phyloP scores from a whole-genome alignment of 1,139 yeast genomes.

The Pichia sp. region DNA sequence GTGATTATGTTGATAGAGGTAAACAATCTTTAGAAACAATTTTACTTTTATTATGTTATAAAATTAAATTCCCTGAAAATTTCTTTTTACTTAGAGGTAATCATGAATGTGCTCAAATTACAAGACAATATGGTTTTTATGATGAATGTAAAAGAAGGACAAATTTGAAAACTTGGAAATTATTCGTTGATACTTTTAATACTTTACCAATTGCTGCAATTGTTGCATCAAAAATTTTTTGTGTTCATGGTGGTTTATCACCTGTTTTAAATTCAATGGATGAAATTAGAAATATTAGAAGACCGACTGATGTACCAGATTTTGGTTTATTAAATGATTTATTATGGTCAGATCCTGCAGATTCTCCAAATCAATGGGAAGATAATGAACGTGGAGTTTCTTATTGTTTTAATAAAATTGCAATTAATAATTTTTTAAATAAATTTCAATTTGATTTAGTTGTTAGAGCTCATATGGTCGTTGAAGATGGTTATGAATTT shows the following conservation, averaged over 20 bases:
- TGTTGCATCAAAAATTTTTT: slow-evolving; percentile 92
- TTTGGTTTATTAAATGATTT: slow-evolving; percentile 87
- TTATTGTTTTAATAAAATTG: slow-evolving; percentile 90
- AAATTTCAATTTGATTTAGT: slow-evolving; percentile 91
- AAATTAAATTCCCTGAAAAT: slow-evolving; percentile 93
- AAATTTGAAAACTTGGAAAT: slow-evolving; percentile 88
- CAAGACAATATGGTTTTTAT: slow-evolving; percentile 91
- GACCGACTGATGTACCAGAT: slow-evolving; percentile 98
- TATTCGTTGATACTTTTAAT: slow-evolving; percentile 89
- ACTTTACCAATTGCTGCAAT: slow-evolving; percentile 92
- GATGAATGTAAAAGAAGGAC: slow-evolving; percentile 92
- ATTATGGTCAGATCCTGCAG: slow-evolving; percentile 83
- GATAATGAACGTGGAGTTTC: slow-evolving; percentile 97
- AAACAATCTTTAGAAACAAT: slow-evolving; percentile 92
- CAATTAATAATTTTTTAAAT: slow-evolving; percentile 81
- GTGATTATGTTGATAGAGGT: slow-evolving; percentile 96
- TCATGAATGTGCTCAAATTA: slow-evolving; percentile 95
- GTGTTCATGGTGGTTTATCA: slow-evolving; percentile 95
- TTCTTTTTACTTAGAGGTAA: slow-evolving; percentile 88
- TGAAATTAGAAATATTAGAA: slow-evolving; percentile 81
- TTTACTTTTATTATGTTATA: slow-evolving; percentile 74
- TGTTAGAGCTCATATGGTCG: slow-evolving; percentile 98
- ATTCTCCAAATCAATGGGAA: slow-evolving; percentile 85
- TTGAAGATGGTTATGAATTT: slow-evolving; percentile 96
- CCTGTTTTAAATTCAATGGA: slow-evolving; percentile 89